These are phyloP conservation scores for Triangularia verruculosa DNA, from an alignment of 2,329 filamentous ascomycete genomes.

Conservation along the genomic window DNA sequence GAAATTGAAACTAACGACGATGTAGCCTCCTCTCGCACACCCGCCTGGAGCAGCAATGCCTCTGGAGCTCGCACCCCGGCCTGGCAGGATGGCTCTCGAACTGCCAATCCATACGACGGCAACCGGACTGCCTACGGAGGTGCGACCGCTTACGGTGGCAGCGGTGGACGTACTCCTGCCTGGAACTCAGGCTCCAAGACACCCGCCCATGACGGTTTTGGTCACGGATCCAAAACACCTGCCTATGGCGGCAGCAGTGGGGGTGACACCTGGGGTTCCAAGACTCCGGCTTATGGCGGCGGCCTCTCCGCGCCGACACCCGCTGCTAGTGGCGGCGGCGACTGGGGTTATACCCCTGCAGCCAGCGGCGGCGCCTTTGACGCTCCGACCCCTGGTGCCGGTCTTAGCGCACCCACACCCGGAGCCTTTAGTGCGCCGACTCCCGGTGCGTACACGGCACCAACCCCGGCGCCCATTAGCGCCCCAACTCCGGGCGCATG, in stretches of 20 bases:
- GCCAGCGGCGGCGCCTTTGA: conserved; percentile 57
- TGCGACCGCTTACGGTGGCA: conserved; percentile 67
- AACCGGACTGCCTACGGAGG: conserved; percentile 73
- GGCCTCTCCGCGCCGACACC: conserved; percentile 54
- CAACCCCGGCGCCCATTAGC: conserved; percentile 61
- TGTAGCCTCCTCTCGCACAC: conserved; percentile 57
- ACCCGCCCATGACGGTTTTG: conserved; percentile 61
- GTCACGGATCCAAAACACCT: conserved; percentile 65
- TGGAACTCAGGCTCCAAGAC: conserved; percentile 79
- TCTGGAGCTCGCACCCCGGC: conserved; percentile 64
- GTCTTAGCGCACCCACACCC: conserved; percentile 58
- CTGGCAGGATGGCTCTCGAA: conserved; percentile 66
- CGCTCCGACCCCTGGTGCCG: conserved; percentile 63
- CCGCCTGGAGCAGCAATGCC: conserved; percentile 57
- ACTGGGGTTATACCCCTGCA: conserved; percentile 59
- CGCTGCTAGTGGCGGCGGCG: conserved; percentile 55
- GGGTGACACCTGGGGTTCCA: conserved; percentile 66
- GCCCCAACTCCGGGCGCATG: conserved; percentile 62
- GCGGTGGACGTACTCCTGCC: conserved; percentile 67
- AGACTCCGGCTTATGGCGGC: conserved; percentile 71
- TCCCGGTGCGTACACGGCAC: conserved; percentile 64
- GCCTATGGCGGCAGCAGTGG: conserved; percentile 50
- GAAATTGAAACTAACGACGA: conserved; percentile 12
- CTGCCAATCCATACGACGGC: conserved; percentile 69
- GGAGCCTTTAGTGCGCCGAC: conserved; percentile 67